Conservation (phyloP, 2,329 filamentous ascomycete species). For the Venturiaceae sp. region DNA sequence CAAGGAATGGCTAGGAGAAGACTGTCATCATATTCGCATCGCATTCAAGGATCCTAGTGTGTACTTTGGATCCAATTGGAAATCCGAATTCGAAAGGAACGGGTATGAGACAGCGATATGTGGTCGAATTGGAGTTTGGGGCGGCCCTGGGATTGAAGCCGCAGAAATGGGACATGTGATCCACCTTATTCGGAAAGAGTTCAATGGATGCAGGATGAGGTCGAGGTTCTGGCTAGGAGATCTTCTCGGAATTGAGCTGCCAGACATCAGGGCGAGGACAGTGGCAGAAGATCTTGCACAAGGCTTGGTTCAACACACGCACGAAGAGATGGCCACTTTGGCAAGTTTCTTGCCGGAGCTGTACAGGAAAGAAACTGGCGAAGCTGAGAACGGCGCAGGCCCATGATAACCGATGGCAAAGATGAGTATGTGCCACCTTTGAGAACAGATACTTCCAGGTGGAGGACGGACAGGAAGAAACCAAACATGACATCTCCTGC, state of each 20-base stretch:
- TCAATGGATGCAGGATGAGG: conserved; percentile 9
- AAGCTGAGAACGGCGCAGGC: too few species aligned
- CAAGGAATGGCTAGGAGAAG: neutral
- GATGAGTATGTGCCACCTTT: too few species aligned
- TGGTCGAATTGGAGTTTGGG: conserved; percentile 4
- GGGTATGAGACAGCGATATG: conserved; percentile 6
- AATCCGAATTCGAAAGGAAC: neutral
- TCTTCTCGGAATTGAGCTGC: neutral
- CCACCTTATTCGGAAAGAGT: conserved; percentile 11
- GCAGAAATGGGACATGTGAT: conserved; percentile 10
- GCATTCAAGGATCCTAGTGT: neutral
- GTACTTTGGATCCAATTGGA: conserved; percentile 7
- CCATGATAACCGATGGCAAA: too few species aligned
- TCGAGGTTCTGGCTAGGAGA: conserved; percentile 12
- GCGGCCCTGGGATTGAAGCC: neutral
- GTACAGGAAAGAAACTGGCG: neutral
- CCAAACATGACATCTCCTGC: too few species aligned
- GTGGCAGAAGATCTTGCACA: neutral
- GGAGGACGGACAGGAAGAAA: too few species aligned
- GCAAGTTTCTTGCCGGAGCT: conserved; percentile 2
- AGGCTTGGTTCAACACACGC: neutral
- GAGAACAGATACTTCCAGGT: too few species aligned
- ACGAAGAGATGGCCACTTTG: conserved; percentile 5
- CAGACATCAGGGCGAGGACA: neutral
- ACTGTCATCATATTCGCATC: neutral